A percentile compares a stretch with the other conserved stretches of the same genome.
Conservation (phyloP, 2,329 filamentous ascomycete species). For the Cercospora zeae-maydis region DNA sequence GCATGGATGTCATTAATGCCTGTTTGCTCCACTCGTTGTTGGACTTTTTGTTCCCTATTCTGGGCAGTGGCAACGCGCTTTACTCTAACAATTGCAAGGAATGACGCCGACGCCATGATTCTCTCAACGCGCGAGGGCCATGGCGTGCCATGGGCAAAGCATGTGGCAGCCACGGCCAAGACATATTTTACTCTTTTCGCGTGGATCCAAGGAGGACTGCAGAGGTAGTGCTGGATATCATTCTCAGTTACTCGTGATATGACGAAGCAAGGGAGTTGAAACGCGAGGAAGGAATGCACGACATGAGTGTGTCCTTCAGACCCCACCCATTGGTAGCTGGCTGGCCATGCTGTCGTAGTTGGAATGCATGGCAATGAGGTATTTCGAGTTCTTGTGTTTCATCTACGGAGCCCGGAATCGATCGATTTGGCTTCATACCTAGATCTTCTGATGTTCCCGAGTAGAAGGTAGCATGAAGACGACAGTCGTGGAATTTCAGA, state of each 20-base stretch:
- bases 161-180: neutral
- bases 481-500: neutral
- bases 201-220: neutral
- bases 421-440: neutral
- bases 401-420: neutral
- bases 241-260: neutral
- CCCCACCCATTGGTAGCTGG: neutral
- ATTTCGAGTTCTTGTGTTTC: neutral
- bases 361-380: neutral
- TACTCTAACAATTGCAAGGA: neutral
- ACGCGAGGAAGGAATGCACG: neutral
- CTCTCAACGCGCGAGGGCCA: no score
- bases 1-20: neutral
- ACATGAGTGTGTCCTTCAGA: neutral
- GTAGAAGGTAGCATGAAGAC: neutral
- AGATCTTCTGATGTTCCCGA: neutral
- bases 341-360: neutral
- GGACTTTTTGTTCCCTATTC: neutral
- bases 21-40: neutral
- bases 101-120: neutral
- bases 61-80: neutral
- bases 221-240: neutral
- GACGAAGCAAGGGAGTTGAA: neutral
- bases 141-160: neutral
- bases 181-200: neutral